Base-by-base conservation (phyloP, 1,139 yeast species). In the Tardiomyces digboiensis region DNA sequence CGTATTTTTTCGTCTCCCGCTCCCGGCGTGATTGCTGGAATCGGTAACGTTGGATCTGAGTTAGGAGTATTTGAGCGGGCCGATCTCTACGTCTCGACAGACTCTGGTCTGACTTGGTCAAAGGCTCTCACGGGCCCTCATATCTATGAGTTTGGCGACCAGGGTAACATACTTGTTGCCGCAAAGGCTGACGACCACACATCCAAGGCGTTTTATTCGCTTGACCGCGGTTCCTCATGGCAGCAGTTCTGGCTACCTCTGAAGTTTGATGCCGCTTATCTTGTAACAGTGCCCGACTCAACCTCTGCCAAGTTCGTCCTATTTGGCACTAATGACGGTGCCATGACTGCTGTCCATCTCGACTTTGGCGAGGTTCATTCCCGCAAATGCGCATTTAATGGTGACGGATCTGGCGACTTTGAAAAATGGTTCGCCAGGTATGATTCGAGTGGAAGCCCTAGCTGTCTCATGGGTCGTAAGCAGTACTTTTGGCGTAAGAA, bases 201-300 rank as follows among this genome's bases (percentile, higher is more conserved):
- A 10, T 51, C 52, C 39, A 48, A 51, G 12, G 49, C 61, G 13
- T 69, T 67, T 48, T 87, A 70, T 55, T 84, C 95, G 0, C 60
- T 82, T 38, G 88, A 87, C 58, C 91, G 85, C 58, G 96, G 95
- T 29, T 58, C 65, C 18, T 62, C 79, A 1, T 88, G 94, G 93
- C 53, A 61, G 1, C 66, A 68, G 20, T 61, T 68, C 21, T 66
- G 71, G 16, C 59, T 87, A n/a, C 80, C 76, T n/a, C 49, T 53
- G 8, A 53, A 70, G 1, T 54, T 80, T 6, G 54, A 65, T 21
- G 82, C 87, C 1, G 42, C 43, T 6, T 58, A 59, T 19, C 56
- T 83, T 18, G 62, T 76, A 1, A 76, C 89, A 0, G 76, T 85
- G 1, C 72, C 80, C n/a, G 95, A 85, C 62, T 87, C 93, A 2